Percentiles rank a stretch among this genome's conserved stretches.
phyloP scores from a whole-genome alignment of 2,329 filamentous ascomycete species.

The Alternaria infectoria region DNA sequence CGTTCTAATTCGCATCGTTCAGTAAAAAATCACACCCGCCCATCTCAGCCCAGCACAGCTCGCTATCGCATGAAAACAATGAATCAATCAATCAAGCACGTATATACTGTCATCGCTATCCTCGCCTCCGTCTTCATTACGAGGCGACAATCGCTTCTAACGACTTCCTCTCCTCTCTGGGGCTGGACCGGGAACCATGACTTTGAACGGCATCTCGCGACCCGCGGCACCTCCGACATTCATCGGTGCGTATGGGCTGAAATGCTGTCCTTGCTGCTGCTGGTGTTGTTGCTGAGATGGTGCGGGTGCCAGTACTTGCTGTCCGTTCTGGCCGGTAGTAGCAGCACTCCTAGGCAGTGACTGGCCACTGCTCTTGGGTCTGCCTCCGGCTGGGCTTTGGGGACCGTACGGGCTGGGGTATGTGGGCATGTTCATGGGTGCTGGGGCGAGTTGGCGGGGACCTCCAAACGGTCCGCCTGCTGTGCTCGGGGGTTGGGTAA shows the following conservation, averaged over 20 bases:
- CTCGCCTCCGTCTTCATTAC: not conserved
- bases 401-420: slow-evolving; percentile 43
- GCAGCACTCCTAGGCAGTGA: slow-evolving; percentile 10
- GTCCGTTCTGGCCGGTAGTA: slow-evolving; percentile 20
- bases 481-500: slow-evolving; percentile 18
- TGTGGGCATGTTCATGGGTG: slow-evolving; percentile 26
- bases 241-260: slow-evolving; percentile 35
- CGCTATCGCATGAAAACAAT: not conserved
- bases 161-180: slow-evolving; percentile 36
- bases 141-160: slow-evolving; percentile 25
- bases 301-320: slow-evolving; percentile 39
- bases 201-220: slow-evolving; percentile 37
- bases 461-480: slow-evolving; percentile 8
- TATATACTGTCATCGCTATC: slow-evolving; percentile 6
- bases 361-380: slow-evolving; percentile 32
- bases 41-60: not conserved
- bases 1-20: not conserved
- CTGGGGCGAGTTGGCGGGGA: slow-evolving; percentile 32
- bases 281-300: slow-evolving; percentile 22
- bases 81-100: slow-evolving; percentile 1
- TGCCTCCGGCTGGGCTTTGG: slow-evolving; percentile 25
- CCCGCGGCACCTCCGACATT: slow-evolving; percentile 16
- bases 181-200: slow-evolving; percentile 38
- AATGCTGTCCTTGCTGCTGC: slow-evolving; percentile 17
- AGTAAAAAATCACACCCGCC: not conserved